These are phyloP conservation scores for Berkeleyomyces rouxiae DNA, from an alignment of 2,329 filamentous ascomycete genomes.

Conservation along the genomic window DNA sequence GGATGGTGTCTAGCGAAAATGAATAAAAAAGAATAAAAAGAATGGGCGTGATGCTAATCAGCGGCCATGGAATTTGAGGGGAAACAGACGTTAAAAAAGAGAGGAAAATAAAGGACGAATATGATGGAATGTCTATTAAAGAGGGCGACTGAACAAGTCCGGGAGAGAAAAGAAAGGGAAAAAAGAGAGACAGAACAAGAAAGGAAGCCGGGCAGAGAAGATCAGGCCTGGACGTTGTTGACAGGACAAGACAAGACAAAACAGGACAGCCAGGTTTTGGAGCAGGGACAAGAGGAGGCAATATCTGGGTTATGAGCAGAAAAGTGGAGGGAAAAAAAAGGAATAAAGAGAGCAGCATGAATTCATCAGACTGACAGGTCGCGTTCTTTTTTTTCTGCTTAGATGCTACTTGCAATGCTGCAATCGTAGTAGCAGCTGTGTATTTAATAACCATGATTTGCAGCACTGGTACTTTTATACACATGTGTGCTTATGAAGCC, in stretches of 20 bases:
- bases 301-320: neutral
- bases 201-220: neutral
- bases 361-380: neutral
- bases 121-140: conserved; percentile 3
- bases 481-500: too few relatives aligned
- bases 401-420: too few relatives aligned
- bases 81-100: neutral
- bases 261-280: neutral
- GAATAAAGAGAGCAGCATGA: neutral
- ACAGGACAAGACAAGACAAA: neutral
- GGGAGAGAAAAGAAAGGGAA: conserved; percentile 1
- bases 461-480: too few relatives aligned
- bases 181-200: neutral
- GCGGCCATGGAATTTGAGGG: neutral
- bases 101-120: neutral
- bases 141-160: neutral
- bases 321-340: neutral
- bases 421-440: too few relatives aligned
- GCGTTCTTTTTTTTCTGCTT: too few relatives aligned
- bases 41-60: neutral
- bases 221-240: neutral
- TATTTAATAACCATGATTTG: too few relatives aligned
- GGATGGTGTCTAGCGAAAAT: neutral
- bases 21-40: neutral
- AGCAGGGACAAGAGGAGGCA: neutral